Evolutionary conservation across 1,284 basidiomycete species (phyloP).

Genomic region (Phaffia rhodozyma): DNA sequence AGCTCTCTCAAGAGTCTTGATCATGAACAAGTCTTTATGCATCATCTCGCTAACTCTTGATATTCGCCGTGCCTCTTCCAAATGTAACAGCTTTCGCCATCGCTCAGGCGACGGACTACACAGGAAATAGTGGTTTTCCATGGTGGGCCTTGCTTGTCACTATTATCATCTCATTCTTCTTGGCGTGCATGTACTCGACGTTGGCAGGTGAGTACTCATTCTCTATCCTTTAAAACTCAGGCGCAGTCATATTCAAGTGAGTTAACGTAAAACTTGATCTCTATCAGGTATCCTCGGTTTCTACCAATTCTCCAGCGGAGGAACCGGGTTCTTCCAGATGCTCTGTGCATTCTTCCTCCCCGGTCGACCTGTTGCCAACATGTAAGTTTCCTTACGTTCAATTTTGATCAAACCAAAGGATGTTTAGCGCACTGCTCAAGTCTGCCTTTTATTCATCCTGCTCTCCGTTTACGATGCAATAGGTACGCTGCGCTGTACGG

Average conservation of each 20-base stretch:
- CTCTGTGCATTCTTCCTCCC: slow-evolving; percentile 50
- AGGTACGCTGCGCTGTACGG: slow-evolving; percentile 40
- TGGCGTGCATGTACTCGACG: slow-evolving; percentile 37
- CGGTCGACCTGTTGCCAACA: slow-evolving; percentile 52
- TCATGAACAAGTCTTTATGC: too few species aligned
- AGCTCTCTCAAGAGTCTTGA: too few species aligned
- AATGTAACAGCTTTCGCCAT: slow-evolving; percentile 26
- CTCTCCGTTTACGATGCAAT: too few species aligned
- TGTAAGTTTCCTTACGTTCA: slow-evolving; percentile 22
- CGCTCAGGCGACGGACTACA: slow-evolving; percentile 33
- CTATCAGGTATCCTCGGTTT: slow-evolving; percentile 40
- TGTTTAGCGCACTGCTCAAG: too few species aligned
- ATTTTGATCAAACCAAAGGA: too few species aligned
- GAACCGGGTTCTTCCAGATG: slow-evolving; percentile 44
- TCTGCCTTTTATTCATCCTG: too few species aligned
- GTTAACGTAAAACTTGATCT: background rate
- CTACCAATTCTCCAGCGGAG: slow-evolving; percentile 25
- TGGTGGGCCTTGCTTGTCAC: slow-evolving; percentile 42
- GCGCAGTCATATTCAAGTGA: too few species aligned
- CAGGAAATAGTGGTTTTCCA: slow-evolving; percentile 43
- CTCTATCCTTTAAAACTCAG: slow-evolving; percentile 23
- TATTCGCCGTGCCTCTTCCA: too few species aligned
- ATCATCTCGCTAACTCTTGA: too few species aligned
- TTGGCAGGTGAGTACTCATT: slow-evolving; percentile 35
- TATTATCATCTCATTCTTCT: slow-evolving; percentile 42